Conservation (phyloP, 768 basidiomycete species). For the Lactarius deliciosus region DNA sequence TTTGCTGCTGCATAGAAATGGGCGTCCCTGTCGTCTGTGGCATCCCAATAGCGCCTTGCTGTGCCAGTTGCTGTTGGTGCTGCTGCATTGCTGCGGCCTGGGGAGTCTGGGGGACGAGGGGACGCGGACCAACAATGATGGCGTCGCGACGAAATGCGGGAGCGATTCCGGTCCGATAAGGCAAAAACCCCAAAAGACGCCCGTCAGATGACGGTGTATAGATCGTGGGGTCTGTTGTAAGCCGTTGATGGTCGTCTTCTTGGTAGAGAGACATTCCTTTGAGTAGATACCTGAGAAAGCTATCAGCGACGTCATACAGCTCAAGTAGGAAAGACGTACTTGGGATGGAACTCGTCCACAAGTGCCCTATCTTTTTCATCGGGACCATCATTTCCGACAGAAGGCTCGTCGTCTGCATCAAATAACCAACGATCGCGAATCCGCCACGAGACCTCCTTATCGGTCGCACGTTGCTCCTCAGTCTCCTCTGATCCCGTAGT, state of each 20-base stretch:
- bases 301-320: constrained; percentile 4
- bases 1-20: constrained; percentile 57
- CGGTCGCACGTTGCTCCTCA: constrained; percentile 34
- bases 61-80: constrained; percentile 23
- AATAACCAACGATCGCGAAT: constrained; percentile 65
- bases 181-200: constrained; percentile 19
- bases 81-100: constrained; percentile 28
- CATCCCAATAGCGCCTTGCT: constrained; percentile 24
- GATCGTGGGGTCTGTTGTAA: constrained; percentile 29
- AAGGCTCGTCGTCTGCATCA: constrained; percentile 62
- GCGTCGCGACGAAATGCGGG: constrained; percentile 27
- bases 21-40: constrained; percentile 46
- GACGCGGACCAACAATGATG: constrained; percentile 26
- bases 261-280: constrained; percentile 27
- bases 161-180: constrained; percentile 26
- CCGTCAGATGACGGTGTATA: constrained; percentile 25
- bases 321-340: constrained; percentile 36
- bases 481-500: constrained; percentile 22
- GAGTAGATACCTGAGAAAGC: constrained; percentile 47
- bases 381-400: constrained; percentile 53
- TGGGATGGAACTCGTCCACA: constrained; percentile 68
- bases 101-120: constrained; percentile 21
- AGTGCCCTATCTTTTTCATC: constrained; percentile 70
- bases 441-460: constrained; percentile 44
- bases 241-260: constrained; percentile 28